Base-by-base conservation (phyloP, 2,329 filamentous ascomycete species). In the Neofusicoccum sp. region DNA sequence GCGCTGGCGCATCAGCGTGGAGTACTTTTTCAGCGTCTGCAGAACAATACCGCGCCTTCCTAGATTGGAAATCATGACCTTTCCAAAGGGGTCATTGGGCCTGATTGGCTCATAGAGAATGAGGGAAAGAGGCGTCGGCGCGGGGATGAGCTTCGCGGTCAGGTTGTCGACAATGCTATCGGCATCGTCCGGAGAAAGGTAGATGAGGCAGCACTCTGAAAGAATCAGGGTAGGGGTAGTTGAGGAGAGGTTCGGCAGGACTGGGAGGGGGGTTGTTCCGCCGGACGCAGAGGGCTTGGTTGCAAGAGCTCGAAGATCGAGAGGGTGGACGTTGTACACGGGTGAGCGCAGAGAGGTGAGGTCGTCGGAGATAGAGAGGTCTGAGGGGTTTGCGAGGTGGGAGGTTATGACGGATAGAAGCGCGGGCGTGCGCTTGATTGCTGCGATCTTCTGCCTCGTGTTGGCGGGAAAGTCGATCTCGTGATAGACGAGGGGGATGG, bases 151-250 rank as follows among this genome's bases (percentile, higher is more conserved):
- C 63, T 67, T 66, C 33, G 68, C 67, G 11, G 72, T 65, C 24
- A 78, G 66, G 9, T 68, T 67, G 38, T 79, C 73, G 24, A 96
- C 74, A 4, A 93, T 86, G 1, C 78, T 75, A 38, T 82, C 79
- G 0, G 92, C 88, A 56, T 87, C 82, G 0, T 81, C 69, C 0
- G 87, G 82, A 7, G 87, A 82, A 1, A 99, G 83, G 70, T 99
- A 99, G 72, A 95, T 91, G 33, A 99, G 83, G 72, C 95, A 99
- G 80, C 95, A 98, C 75, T 99, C 95, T 0, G 93, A 98, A 6
- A 99, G 82, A 26, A 99, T 76, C 7, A 99, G 78, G 0, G 95
- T 99, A 0, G 95, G 91, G 0, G 90, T 68, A 26, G 71, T 84
- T 68, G 66, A 75, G 70, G 78, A 84, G 67, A 78, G 86, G 65